phyloP scores from a whole-genome alignment of 2,329 filamentous ascomycete genomes.

The Biscogniauxia marginata region DNA sequence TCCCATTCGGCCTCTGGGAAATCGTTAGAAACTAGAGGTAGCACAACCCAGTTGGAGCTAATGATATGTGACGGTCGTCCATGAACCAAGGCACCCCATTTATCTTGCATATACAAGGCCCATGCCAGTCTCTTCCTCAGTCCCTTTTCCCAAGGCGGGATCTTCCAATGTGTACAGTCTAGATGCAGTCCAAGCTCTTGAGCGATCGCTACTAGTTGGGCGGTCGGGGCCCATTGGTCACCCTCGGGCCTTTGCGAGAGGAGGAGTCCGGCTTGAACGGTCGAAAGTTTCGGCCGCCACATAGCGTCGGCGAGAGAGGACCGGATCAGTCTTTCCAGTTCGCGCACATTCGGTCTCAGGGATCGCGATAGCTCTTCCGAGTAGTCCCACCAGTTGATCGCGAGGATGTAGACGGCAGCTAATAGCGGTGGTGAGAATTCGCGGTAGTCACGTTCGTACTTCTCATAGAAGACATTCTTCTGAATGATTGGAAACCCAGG shows the following conservation, averaged over 20 bases:
- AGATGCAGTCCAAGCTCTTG: constrained; percentile 89
- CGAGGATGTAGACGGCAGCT: constrained; percentile 79
- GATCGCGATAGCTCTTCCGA: constrained; percentile 63
- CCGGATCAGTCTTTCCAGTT: constrained; percentile 72
- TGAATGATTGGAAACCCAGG: constrained; percentile 81
- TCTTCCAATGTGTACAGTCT: constrained; percentile 83
- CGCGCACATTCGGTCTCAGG: constrained; percentile 68
- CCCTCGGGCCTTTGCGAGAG: constrained; percentile 73
- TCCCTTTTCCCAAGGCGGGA: constrained; percentile 83
- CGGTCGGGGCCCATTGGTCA: constrained; percentile 81
- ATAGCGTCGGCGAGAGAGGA: constrained; percentile 73
- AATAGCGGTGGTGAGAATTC: constrained; percentile 76
- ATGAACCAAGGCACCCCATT: constrained; percentile 74
- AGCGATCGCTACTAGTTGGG: constrained; percentile 80
- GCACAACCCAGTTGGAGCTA: constrained; percentile 64
- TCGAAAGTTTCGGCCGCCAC: constrained; percentile 78
- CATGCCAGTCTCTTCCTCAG: constrained; percentile 83
- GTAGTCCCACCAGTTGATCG: constrained; percentile 84
- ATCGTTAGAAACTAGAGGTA: constrained; percentile 52
- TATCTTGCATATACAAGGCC: constrained; percentile 93
- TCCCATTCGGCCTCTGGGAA: constrained; percentile 67
- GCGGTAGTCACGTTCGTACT: constrained; percentile 69
- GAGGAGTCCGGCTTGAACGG: constrained; percentile 73
- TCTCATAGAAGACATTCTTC: constrained; percentile 76
- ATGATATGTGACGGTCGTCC: constrained; percentile 68